Conservation (phyloP, 345 rosid species). For the Brassica juncea region DNA sequence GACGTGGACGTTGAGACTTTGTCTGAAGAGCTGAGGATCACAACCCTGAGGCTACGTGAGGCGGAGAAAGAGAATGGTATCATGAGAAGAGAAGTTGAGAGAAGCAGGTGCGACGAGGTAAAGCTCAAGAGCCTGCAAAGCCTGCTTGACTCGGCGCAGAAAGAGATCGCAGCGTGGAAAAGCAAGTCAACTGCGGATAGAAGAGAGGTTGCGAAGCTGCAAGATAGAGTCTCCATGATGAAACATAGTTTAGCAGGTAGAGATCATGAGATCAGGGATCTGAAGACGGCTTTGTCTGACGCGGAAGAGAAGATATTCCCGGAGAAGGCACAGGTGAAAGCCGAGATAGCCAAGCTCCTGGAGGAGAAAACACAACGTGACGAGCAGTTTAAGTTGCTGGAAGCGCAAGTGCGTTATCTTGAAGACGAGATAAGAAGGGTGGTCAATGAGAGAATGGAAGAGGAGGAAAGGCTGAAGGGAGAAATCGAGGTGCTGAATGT, state of each 20-base stretch:
- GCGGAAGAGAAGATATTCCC: conserved; percentile 74
- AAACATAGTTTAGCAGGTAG: conserved; percentile 70
- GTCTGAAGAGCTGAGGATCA: conserved; percentile 57
- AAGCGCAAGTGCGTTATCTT: conserved; percentile 54
- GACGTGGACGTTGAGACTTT: conserved; percentile 40
- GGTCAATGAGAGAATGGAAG: conserved; percentile 50
- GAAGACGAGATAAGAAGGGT: conserved; percentile 64
- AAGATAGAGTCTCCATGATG: conserved; percentile 55
- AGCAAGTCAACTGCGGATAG: conserved; percentile 59
- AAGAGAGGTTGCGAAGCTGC: conserved; percentile 58
- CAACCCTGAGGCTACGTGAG: conserved; percentile 57
- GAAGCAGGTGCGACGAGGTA: conserved; percentile 31
- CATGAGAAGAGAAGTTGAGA: conserved; percentile 58
- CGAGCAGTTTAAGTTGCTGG: conserved; percentile 63
- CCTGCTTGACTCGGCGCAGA: conserved; percentile 55
- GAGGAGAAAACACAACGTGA: conserved; percentile 48
- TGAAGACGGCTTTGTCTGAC: conserved; percentile 61
- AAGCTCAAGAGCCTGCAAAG: conserved; percentile 45
- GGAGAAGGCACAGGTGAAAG: conserved; percentile 66
- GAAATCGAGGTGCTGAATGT: conserved; percentile 48
- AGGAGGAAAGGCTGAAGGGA: conserved; percentile 44
- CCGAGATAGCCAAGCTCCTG: conserved; percentile 58
- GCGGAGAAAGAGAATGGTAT: conserved; percentile 57
- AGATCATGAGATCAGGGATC: conserved; percentile 67
- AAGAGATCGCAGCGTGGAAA: conserved; percentile 60